phyloP scores from a whole-genome alignment of 768 basidiomycete species.

The Boletus patriciae region DNA sequence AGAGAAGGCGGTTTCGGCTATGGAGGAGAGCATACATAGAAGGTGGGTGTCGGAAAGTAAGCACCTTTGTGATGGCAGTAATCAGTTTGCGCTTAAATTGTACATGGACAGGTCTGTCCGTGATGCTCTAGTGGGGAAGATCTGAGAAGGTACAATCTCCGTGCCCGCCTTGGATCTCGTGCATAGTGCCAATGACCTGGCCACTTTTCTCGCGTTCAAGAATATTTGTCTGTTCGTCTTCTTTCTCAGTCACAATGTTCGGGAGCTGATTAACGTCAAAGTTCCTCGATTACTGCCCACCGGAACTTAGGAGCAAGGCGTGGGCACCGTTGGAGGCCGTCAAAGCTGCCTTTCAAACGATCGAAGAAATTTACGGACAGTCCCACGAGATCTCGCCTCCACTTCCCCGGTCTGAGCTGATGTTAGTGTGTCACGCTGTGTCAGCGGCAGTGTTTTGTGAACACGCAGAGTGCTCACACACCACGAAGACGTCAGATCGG shows the following conservation, averaged over 20 bases:
- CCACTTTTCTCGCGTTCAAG: conserved; percentile 46
- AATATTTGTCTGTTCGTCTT: conserved; percentile 43
- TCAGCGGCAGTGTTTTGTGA: conserved; percentile 57
- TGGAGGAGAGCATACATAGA: conserved; percentile 86
- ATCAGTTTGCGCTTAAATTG: not conserved
- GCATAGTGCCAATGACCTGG: conserved; percentile 49
- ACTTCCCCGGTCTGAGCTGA: conserved; percentile 56
- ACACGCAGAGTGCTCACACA: conserved; percentile 62
- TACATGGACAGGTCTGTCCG: conserved; percentile 47
- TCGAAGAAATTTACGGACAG: conserved; percentile 41
- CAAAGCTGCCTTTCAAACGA: conserved; percentile 38
- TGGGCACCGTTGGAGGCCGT: conserved; percentile 35
- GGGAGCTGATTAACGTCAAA: conserved; percentile 23
- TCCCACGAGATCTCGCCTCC: conserved; percentile 42
- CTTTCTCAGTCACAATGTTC: not conserved
- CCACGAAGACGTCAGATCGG: conserved; percentile 26
- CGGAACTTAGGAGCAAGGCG: conserved; percentile 30
- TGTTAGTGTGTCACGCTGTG: conserved; percentile 55
- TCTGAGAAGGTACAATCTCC: conserved; percentile 77
- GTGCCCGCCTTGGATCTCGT: conserved; percentile 69
- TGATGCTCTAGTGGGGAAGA: conserved; percentile 74
- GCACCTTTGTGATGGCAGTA: conserved; percentile 3
- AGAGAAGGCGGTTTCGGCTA: conserved; percentile 58
- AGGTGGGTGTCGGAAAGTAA: conserved; percentile 60
- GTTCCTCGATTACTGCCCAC: conserved; percentile 52